Evolutionary conservation across 768 basidiomycete species (phyloP).

Genomic region (Boletus patriciae): DNA sequence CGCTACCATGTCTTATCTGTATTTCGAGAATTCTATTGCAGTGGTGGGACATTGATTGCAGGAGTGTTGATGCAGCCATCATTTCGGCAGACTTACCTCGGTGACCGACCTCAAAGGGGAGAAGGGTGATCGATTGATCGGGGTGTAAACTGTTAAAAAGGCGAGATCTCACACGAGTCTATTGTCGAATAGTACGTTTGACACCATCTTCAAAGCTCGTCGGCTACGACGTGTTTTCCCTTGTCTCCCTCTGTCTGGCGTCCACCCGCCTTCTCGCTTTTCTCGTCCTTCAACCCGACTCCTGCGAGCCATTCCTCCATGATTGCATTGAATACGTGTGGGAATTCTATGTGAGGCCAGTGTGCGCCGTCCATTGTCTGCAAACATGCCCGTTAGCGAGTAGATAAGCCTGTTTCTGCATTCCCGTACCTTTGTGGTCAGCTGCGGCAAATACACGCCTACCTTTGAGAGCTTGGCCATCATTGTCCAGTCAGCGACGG

Average conservation of each 20-base stretch:
- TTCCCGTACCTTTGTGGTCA: constrained; percentile 36
- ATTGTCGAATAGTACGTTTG: too few species aligned
- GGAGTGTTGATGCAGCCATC: too few species aligned
- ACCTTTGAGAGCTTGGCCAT: constrained; percentile 30
- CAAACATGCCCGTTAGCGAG: constrained; percentile 35
- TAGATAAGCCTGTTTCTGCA: constrained; percentile 18
- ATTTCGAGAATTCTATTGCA: too few species aligned
- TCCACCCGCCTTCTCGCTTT: background rate
- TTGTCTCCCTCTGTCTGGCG: background rate
- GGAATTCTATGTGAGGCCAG: constrained; percentile 67
- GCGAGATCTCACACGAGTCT: background rate
- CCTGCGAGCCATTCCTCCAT: constrained; percentile 52
- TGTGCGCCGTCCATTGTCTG: constrained; percentile 58
- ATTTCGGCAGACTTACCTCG: too few species aligned
- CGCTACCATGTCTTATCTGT: too few species aligned
- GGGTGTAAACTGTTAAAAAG: background rate
- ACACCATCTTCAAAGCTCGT: constrained; percentile 19
- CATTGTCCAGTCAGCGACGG: constrained; percentile 44
- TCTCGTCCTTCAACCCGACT: background rate
- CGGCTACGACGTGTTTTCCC: background rate
- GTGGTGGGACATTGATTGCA: too few species aligned
- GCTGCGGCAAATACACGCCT: constrained; percentile 34
- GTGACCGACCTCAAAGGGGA: too few species aligned
- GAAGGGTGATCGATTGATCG: too few species aligned
- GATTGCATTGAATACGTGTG: constrained; percentile 49